These are phyloP conservation scores for Karstenula rhodostoma DNA, from an alignment of 2,329 filamentous ascomycete species.

Conservation along the genomic window DNA sequence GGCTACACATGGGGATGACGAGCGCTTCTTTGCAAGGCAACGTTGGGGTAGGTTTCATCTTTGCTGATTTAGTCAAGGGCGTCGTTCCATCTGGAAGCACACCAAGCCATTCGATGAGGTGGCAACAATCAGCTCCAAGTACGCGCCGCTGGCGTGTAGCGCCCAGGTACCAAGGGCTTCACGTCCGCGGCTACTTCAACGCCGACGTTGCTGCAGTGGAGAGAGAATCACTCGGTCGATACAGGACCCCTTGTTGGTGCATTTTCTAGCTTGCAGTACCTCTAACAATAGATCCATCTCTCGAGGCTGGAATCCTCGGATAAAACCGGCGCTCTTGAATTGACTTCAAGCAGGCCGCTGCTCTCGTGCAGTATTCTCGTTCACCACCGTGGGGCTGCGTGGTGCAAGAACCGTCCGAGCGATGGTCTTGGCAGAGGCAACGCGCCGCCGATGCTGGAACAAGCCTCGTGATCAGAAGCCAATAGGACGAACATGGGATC, in stretches of 20 bases:
- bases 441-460: no score
- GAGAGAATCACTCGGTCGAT: not conserved
- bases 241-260: conserved; percentile 1
- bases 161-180: conserved; percentile 8
- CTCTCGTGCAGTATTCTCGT: not conserved
- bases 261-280: not conserved
- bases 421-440: no score
- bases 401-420: not conserved
- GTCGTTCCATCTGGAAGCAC: conserved; percentile 10
- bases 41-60: conserved; percentile 8
- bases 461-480: no score
- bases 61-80: conserved; percentile 9
- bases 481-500: not conserved
- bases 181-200: not conserved
- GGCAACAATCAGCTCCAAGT: conserved; percentile 5
- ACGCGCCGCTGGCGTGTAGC: not conserved
- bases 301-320: not conserved
- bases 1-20: conserved; percentile 8
- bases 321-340: not conserved
- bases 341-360: not conserved
- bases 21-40: conserved; percentile 1
- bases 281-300: not conserved
- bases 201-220: conserved; percentile 1
- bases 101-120: conserved; percentile 10
- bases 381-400: not conserved